A percentile compares a stretch with the other conserved stretches of the same genome.
Evolutionary conservation across 2,329 filamentous ascomycete species (phyloP).

Genomic region (Rutstroemia sp.): DNA sequence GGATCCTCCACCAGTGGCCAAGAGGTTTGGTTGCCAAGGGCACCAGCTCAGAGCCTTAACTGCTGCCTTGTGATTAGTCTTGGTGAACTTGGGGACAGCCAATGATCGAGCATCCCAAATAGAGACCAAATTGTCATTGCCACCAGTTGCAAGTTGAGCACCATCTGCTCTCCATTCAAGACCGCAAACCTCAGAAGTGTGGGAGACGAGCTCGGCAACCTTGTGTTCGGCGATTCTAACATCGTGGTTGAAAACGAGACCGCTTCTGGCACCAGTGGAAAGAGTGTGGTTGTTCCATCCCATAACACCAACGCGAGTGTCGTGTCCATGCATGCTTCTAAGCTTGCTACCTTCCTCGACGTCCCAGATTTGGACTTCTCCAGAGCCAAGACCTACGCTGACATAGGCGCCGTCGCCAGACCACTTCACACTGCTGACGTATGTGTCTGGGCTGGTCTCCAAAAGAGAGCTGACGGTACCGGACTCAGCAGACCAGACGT

Average conservation of each 20-base stretch:
- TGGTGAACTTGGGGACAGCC: constrained; percentile 93
- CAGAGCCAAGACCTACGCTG: constrained; percentile 85
- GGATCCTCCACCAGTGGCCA: constrained; percentile 91
- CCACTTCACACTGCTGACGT: constrained; percentile 98
- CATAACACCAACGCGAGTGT: constrained; percentile 95
- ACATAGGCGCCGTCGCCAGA: constrained; percentile 96
- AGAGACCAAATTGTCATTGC: constrained; percentile 97
- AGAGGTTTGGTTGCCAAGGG: constrained; percentile 95
- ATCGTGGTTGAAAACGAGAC: constrained; percentile 96
- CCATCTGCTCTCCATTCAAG: constrained; percentile 97
- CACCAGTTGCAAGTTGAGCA: constrained; percentile 91
- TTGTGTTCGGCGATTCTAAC: constrained; percentile 98
- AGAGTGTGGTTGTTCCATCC: constrained; percentile 98
- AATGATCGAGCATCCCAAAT: constrained; percentile 98
- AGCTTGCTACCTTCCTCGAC: constrained; percentile 92
- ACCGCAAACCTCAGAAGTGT: constrained; percentile 96
- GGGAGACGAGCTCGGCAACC: constrained; percentile 90
- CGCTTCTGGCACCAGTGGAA: constrained; percentile 89
- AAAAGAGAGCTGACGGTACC: constrained; percentile 83
- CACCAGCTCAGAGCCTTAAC: constrained; percentile 99
- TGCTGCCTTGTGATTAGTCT: constrained; percentile 98
- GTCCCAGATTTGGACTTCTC: constrained; percentile 99
- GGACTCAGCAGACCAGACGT: constrained; percentile 96
- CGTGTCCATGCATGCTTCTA: constrained; percentile 96
- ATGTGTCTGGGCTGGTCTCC: constrained; percentile 83